Conservation (phyloP, 73 alveolate species). For the Diophrys sp. region DNA sequence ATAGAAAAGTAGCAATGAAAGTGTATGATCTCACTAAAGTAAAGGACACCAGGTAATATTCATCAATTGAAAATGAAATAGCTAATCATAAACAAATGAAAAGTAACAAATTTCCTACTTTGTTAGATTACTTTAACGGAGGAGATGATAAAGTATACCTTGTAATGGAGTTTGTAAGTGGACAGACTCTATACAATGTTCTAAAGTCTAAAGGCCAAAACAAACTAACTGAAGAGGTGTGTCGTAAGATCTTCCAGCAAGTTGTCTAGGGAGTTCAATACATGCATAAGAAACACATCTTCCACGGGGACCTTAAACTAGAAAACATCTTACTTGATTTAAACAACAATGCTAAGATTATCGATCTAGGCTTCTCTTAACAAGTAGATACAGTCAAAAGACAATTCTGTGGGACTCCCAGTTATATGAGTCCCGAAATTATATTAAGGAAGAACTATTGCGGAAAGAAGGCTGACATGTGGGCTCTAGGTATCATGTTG, state of each 20-base stretch:
- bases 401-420: constrained; percentile 91
- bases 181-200: background rate
- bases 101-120: background rate
- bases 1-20: background rate
- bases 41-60: background rate
- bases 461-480: constrained; percentile 48
- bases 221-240: background rate
- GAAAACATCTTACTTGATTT: background rate
- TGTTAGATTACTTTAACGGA: background rate
- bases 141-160: background rate
- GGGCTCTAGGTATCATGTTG: constrained; percentile 64
- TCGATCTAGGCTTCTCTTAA: background rate
- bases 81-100: background rate
- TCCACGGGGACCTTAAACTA: background rate
- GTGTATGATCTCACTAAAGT: background rate
- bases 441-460: constrained; percentile 57
- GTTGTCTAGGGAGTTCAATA: background rate
- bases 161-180: background rate
- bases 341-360: background rate
- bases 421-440: constrained; percentile 96
- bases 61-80: background rate
- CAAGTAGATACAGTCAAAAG: background rate
- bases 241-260: background rate
- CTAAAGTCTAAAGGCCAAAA: background rate
- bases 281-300: background rate